A percentile compares a stretch with the other conserved stretches of the same genome.
Evolutionary conservation across 169 alveolate species (phyloP).

Genomic region (Plasmodium relictum): DNA sequence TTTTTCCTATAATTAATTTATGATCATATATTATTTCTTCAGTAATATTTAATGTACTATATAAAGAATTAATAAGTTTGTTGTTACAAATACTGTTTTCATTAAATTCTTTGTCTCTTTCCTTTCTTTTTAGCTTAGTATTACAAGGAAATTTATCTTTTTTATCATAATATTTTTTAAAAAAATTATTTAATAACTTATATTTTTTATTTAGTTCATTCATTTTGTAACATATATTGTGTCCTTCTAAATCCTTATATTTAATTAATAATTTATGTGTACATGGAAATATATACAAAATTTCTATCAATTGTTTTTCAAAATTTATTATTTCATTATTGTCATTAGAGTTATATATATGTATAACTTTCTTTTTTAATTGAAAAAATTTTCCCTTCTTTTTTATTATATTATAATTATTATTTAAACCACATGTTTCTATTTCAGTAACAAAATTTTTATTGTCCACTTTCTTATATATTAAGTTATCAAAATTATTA

Average conservation of each 20-base stretch:
- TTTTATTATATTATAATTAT: not conserved
- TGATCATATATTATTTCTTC: conserved; percentile 71
- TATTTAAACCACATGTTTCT: not conserved
- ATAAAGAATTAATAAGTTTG: conserved; percentile 32
- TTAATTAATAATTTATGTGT: conserved; percentile 41
- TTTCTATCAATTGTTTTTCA: conserved; percentile 60
- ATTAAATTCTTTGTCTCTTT: not conserved
- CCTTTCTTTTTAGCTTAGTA: not conserved
- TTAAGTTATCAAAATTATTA: too few species aligned
- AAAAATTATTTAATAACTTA: conserved; percentile 3
- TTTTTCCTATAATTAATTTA: conserved; percentile 31
- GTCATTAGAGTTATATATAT: conserved; percentile 43
- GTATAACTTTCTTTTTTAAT: conserved; percentile 20
- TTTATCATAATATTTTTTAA: not conserved
- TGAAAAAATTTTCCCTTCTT: not conserved
- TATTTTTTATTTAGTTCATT: conserved; percentile 35
- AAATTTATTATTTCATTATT: conserved; percentile 42
- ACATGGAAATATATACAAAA: conserved; percentile 67
- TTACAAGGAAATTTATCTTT: not conserved
- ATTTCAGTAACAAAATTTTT: not conserved
- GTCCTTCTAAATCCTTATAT: conserved; percentile 69
- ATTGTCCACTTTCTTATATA: not conserved
- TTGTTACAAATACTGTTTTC: not conserved
- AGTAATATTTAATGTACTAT: conserved; percentile 25
- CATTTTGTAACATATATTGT: conserved; percentile 46